phyloP scores from a whole-genome alignment of 306 rosid genomes.

The Vigna mungo region DNA sequence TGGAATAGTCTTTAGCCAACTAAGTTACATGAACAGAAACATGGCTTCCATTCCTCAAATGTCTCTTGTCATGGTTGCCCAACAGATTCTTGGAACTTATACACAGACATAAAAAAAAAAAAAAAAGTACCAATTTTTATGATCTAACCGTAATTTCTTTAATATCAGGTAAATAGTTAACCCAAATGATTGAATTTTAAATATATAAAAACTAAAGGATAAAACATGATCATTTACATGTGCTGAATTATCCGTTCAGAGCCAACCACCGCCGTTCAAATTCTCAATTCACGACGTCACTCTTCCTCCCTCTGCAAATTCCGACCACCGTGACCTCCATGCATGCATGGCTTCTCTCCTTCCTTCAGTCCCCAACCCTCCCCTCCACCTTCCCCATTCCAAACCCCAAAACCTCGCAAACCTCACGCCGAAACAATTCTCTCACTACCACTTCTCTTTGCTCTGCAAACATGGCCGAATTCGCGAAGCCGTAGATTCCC shows the following conservation, averaged over 20 bases:
- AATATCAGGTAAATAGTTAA: too few relatives aligned
- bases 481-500: constrained; percentile 55
- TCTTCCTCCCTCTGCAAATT: not conserved
- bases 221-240: not conserved
- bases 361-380: constrained; percentile 46
- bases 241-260: constrained; percentile 31
- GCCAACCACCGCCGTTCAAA: not conserved
- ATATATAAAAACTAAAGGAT: too few relatives aligned
- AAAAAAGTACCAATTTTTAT: too few relatives aligned
- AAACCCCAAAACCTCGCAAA: constrained; percentile 49
- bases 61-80: constrained; percentile 33
- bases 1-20: constrained; percentile 32
- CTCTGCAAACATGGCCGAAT: constrained; percentile 67
- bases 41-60: constrained; percentile 18
- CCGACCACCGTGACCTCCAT: constrained; percentile 1
- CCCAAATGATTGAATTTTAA: too few relatives aligned
- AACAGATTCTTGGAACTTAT: constrained; percentile 20
- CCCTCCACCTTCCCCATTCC: constrained; percentile 19
- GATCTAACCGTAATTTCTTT: too few relatives aligned
- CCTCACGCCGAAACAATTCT: constrained; percentile 39
- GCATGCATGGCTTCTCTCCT: constrained; percentile 54
- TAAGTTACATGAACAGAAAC: constrained; percentile 28
- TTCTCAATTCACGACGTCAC: constrained; percentile 10
- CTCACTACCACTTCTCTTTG: constrained; percentile 48
- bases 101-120: too few relatives aligned